Percentiles rank a stretch among this genome's conserved stretches.
phyloP scores from a whole-genome alignment of 164 flowering plant species.

The Kalanchoe fedtschenkoi region DNA sequence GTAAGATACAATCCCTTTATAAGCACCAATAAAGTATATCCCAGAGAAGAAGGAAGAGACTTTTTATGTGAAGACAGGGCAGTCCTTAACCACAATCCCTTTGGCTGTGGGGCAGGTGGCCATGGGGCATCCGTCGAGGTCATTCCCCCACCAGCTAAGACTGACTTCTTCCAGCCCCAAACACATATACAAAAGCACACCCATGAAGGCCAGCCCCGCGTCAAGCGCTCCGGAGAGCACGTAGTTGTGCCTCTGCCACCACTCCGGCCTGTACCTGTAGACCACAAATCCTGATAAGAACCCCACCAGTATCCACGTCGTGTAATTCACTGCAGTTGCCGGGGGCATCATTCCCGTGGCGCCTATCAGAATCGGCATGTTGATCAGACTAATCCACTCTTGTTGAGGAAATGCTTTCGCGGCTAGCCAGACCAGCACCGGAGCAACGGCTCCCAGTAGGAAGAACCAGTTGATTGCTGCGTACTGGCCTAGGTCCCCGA shows the following conservation, averaged over 20 bases:
- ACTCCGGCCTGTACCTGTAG: conserved; percentile 47
- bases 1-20: too few relatives aligned
- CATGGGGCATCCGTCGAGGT: conserved; percentile 59
- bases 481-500: conserved; percentile 57
- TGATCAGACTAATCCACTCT: conserved; percentile 67
- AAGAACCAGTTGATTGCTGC: conserved; percentile 64
- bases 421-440: conserved; percentile 57
- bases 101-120: conserved; percentile 69
- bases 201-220: conserved; percentile 86
- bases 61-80: conserved; percentile 38
- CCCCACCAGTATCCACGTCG: conserved; percentile 53
- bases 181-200: conserved; percentile 46
- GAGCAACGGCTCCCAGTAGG: conserved; percentile 59
- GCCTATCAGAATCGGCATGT: conserved; percentile 64
- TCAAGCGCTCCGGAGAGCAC: conserved; percentile 73
- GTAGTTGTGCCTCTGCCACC: conserved; percentile 68
- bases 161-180: conserved; percentile 41
- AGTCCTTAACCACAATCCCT: conserved; percentile 46
- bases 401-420: conserved; percentile 52
- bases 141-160: conserved; percentile 65
- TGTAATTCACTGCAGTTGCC: conserved; percentile 69
- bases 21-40: neutral
- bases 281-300: conserved; percentile 56
- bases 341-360: conserved; percentile 65
- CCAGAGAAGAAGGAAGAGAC: neutral